Conservation (phyloP, 768 basidiomycete species). For the Daedalea quercina region DNA sequence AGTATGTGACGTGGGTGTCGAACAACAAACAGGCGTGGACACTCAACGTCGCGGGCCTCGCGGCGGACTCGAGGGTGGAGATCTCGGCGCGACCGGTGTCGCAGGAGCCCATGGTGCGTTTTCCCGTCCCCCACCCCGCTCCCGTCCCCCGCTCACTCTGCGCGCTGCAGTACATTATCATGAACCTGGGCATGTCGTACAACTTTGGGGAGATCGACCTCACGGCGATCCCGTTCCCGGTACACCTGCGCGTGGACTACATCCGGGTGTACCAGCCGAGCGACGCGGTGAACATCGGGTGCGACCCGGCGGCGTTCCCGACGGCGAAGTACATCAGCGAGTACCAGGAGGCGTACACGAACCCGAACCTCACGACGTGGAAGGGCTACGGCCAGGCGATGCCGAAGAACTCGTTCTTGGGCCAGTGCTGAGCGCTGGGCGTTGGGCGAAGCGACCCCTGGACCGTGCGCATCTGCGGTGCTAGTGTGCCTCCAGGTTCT, state of each 20-base stretch:
- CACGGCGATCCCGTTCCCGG: conserved; percentile 62
- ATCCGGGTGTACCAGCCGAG: conserved; percentile 86
- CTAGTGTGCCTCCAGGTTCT: no score
- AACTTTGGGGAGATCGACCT: conserved; percentile 78
- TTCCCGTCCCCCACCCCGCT: background rate
- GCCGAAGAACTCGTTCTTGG: conserved; percentile 61
- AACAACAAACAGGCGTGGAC: conserved; percentile 70
- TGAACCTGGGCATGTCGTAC: conserved; percentile 78
- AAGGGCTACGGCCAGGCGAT: conserved; percentile 52
- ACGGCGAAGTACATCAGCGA: conserved; percentile 76
- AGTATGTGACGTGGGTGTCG: conserved; percentile 86
- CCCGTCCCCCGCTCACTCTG: background rate
- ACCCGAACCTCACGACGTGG: conserved; percentile 80
- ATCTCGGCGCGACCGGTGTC: conserved; percentile 66
- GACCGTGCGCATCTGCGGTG: no score
- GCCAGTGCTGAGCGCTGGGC: conserved; percentile 38
- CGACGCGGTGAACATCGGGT: conserved; percentile 70
- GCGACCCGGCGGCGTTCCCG: conserved; percentile 73
- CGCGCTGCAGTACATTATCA: conserved; percentile 62
- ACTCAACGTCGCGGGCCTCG: conserved; percentile 60
- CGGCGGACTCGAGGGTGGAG: conserved; percentile 47
- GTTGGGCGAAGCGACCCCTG: no score
- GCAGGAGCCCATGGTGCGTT: conserved; percentile 78
- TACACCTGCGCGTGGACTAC: conserved; percentile 74
- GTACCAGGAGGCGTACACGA: conserved; percentile 72